Evolutionary conservation across 768 basidiomycete genomes (phyloP).

Genomic region (Agrocybe chaxingu): DNA sequence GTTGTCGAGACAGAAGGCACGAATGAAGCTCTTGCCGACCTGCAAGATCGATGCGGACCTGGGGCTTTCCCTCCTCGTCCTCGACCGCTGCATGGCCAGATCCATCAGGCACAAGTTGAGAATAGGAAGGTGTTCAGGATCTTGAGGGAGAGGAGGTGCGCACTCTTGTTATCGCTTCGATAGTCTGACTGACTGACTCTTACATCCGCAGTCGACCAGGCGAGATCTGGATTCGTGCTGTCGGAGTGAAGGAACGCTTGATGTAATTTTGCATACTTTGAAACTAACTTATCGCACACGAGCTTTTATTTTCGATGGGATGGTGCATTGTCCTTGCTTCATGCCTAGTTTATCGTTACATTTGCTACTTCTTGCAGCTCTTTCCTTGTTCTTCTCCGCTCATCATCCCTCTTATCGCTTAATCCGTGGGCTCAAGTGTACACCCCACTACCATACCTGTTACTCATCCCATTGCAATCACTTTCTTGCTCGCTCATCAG

Average conservation of each 20-base stretch:
- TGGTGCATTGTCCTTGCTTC: too few species aligned
- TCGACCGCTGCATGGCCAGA: conserved; percentile 33
- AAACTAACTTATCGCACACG: neutral
- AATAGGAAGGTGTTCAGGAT: conserved; percentile 55
- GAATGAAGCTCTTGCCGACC: conserved; percentile 77
- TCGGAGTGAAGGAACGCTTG: conserved; percentile 44
- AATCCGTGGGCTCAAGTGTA: too few species aligned
- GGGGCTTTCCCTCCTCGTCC: conserved; percentile 64
- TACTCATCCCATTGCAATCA: too few species aligned
- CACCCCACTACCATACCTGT: too few species aligned
- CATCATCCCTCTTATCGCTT: too few species aligned
- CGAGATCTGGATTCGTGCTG: conserved; percentile 69
- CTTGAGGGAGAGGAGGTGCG: conserved; percentile 70
- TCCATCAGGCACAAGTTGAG: conserved; percentile 36
- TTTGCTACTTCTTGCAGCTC: too few species aligned
- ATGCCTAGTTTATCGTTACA: too few species aligned
- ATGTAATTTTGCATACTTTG: conserved; percentile 1
- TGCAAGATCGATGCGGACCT: conserved; percentile 69
- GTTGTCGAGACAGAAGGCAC: conserved; percentile 87
- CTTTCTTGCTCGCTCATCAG: too few species aligned
- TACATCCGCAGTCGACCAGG: conserved; percentile 55
- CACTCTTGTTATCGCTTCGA: neutral
- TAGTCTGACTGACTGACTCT: conserved; percentile 1
- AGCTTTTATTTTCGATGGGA: too few species aligned
- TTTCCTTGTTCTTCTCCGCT: too few species aligned